phyloP scores from a whole-genome alignment of 2,329 filamentous ascomycete species.

The Cladosporium sp. region DNA sequence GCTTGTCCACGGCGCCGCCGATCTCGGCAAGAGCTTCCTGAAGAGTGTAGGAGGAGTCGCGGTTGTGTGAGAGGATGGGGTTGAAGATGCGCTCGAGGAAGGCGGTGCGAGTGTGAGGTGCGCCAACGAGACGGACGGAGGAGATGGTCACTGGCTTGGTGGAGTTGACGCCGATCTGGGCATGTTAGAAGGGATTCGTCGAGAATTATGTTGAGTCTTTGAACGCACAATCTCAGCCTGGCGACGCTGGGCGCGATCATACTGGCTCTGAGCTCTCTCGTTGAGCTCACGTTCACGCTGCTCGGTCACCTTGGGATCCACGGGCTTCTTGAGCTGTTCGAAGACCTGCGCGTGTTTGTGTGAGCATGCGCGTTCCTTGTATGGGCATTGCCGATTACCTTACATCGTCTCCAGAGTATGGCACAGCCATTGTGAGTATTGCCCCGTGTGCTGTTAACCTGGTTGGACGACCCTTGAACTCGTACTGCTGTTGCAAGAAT shows the following conservation, averaged over 20 bases:
- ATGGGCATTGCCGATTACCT: conserved; percentile 1
- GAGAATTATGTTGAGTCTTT: background rate
- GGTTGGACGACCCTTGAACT: background rate
- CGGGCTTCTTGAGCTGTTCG: conserved; percentile 58
- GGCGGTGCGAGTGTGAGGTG: conserved; percentile 74
- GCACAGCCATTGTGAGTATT: background rate
- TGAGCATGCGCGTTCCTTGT: background rate
- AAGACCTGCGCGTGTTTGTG: conserved; percentile 51
- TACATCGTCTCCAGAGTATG: conserved; percentile 13
- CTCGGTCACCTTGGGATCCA: conserved; percentile 60
- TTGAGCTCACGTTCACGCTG: conserved; percentile 62
- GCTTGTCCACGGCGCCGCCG: conserved; percentile 68
- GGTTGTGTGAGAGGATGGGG: conserved; percentile 70
- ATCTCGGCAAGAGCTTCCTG: conserved; percentile 75
- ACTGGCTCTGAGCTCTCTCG: conserved; percentile 58
- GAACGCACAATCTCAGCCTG: conserved; percentile 63
- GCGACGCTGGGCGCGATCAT: conserved; percentile 63
- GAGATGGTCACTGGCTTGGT: conserved; percentile 86
- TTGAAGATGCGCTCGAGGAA: conserved; percentile 82
- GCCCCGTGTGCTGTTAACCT: background rate
- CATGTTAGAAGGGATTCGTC: background rate
- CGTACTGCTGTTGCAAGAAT: background rate
- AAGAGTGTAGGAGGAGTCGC: conserved; percentile 65
- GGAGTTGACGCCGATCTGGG: conserved; percentile 74
- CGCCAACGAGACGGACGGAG: conserved; percentile 79